A percentile compares a stretch with the other conserved stretches of the same genome.
Evolutionary conservation across 805 yeast genomes (phyloP).

Genomic region (Kazachstania africana): DNA sequence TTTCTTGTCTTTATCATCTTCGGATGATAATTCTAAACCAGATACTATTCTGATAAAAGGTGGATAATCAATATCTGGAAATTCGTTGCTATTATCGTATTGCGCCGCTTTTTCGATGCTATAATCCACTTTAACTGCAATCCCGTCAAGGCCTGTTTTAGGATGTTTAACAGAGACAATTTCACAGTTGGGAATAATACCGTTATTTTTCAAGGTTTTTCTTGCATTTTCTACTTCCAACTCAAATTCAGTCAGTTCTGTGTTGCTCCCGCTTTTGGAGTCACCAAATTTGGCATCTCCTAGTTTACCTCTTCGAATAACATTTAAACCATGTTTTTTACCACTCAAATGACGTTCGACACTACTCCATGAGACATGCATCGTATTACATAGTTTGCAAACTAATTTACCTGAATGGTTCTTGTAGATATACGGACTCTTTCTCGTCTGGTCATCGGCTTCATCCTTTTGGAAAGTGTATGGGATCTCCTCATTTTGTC

Average conservation of each 20-base stretch:
- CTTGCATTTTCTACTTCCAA: slow-evolving; percentile 12
- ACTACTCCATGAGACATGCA: slow-evolving; percentile 69
- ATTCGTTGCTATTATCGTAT: slow-evolving; percentile 14
- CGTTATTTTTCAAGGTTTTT: slow-evolving; percentile 7
- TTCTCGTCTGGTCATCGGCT: slow-evolving; percentile 22
- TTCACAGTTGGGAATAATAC: slow-evolving; percentile 47
- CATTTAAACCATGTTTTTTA: slow-evolving; percentile 63
- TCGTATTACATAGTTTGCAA: slow-evolving; percentile 73
- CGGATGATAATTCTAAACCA: slow-evolving; percentile 52
- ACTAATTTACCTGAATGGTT: slow-evolving; percentile 79
- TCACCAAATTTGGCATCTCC: slow-evolving; percentile 10
- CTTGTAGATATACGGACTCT: slow-evolving; percentile 63
- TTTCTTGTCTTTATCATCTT: slow-evolving; percentile 35
- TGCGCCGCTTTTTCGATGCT: slow-evolving; percentile 30
- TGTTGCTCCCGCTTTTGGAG: background rate
- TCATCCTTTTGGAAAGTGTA: slow-evolving; percentile 35
- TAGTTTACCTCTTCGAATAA: slow-evolving; percentile 45
- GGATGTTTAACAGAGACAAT: slow-evolving; percentile 61
- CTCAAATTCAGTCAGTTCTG: slow-evolving; percentile 11
- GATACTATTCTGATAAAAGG: slow-evolving; percentile 60
- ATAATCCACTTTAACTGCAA: slow-evolving; percentile 49
- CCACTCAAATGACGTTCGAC: slow-evolving; percentile 81
- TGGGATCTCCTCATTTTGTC: slow-evolving; percentile 26
- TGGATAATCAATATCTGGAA: too few species aligned
- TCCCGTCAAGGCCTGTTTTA: slow-evolving; percentile 45